Evolutionary conservation across 306 rosid genomes (phyloP), one percentile per base, ranked within the genome.

Genomic region (Malus asiatica): DNA sequence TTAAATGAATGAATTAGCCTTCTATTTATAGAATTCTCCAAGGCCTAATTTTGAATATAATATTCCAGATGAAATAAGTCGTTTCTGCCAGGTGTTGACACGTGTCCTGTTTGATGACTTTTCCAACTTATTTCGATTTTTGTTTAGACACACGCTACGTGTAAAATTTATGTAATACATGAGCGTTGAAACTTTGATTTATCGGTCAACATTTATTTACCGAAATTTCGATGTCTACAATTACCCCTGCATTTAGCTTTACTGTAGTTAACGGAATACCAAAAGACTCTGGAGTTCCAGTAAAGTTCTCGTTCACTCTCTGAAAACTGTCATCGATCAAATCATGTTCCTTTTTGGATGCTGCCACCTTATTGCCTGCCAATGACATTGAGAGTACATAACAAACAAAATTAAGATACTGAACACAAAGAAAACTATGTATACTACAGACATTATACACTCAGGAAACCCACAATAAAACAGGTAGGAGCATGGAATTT

Each of bases 211-310:
- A n/a, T n/a, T n/a, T n/a, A n/a, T n/a, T n/a, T n/a, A n/a, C n/a
- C n/a, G n/a, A n/a, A n/a, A n/a, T n/a, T n/a, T n/a, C n/a, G n/a
- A n/a, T n/a, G n/a, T n/a, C n/a, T n/a, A n/a, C n/a, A n/a, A n/a
- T n/a, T n/a, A 32, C 73, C 70, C 81, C 95, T 91, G 80, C 72
- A 83, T 71, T 61, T 68, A 55, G 72, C 75, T 6, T 22, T 72
- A 76, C 11, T 13, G 22, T 11, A 80, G 22, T 66, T 70, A 72
- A 44, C 38, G 60, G 72, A 77, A 55, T 76, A 64, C 53, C 72
- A 7, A 33, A 55, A 69, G 46, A 30, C 72, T 42, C 78, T 32
- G 58, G 23, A 63, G 19, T 72, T 55, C 53, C 71, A 51, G 74
- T 15, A 61, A 33, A 38, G 66, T 68, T 61, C 53, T 73, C 70